Conservation (phyloP, 2,329 filamentous ascomycete genomes). For the Xylariaceae sp. region DNA sequence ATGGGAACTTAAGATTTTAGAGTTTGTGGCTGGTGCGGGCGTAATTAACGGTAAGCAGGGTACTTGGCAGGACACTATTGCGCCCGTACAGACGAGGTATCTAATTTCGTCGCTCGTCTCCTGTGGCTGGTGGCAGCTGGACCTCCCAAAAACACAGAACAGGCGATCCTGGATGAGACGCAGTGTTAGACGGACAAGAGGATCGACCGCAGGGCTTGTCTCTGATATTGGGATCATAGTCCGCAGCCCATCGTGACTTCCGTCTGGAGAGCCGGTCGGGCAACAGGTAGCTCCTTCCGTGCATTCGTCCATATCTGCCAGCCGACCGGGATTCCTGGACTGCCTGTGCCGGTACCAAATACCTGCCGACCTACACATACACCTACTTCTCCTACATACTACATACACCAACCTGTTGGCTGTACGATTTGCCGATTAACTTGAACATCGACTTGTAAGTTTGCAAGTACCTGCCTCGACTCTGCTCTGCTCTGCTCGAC, state of each 20-base stretch:
- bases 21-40: slow-evolving; percentile 16
- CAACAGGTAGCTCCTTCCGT: too few species aligned
- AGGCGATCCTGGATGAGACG: slow-evolving; percentile 22
- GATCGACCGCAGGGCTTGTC: slow-evolving; percentile 11
- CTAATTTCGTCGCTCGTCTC: not conserved
- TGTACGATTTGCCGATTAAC: too few species aligned
- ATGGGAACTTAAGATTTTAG: slow-evolving; percentile 16
- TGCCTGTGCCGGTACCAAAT: not conserved
- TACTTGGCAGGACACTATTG: not conserved
- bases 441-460: too few species aligned
- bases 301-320: too few species aligned
- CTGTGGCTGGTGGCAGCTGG: slow-evolving; percentile 25
- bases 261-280: too few species aligned
- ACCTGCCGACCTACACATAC: not conserved
- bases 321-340: too few species aligned
- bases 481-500: too few species aligned
- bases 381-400: too few species aligned
- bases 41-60: not conserved
- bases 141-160: slow-evolving; percentile 31
- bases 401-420: too few species aligned
- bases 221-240: not conserved
- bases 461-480: too few species aligned
- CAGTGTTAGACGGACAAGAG: slow-evolving; percentile 21
- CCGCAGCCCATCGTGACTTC: slow-evolving; percentile 1
- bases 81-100: not conserved